Evolutionary conservation across 1,284 basidiomycete genomes (phyloP).

Genomic region (Austroboletus novae-zelandiae): DNA sequence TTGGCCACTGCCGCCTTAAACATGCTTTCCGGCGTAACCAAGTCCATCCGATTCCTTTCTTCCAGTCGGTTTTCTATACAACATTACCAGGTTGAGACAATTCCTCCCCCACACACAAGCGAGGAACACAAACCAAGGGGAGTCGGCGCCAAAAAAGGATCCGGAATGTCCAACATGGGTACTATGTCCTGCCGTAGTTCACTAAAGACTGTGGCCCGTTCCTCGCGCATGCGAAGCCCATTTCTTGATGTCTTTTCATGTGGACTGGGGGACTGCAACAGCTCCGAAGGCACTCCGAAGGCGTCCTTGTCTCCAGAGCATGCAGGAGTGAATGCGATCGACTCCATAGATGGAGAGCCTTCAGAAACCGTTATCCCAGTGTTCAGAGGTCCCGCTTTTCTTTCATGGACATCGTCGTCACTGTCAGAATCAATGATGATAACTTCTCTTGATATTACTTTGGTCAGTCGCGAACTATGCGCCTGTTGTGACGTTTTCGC

Average conservation of each 20-base stretch:
- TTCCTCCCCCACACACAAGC: not conserved
- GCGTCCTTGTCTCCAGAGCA: conserved; percentile 14
- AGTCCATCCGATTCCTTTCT: not conserved
- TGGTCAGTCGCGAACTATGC: conserved; percentile 4
- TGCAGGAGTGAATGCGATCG: conserved; percentile 4
- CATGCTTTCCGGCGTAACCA: not conserved
- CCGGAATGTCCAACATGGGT: conserved; percentile 21
- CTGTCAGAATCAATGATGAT: conserved; percentile 62
- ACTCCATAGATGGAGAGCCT: not conserved
- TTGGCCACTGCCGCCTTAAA: not conserved
- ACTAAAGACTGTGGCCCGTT: not conserved
- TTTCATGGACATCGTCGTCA: conserved; percentile 37
- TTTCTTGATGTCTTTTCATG: not conserved
- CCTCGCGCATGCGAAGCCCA: not conserved
- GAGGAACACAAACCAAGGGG: conserved; percentile 15
- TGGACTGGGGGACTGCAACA: conserved; percentile 16
- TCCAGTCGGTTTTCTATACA: conserved; percentile 8
- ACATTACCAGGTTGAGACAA: not conserved
- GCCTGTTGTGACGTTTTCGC: conserved; percentile 1
- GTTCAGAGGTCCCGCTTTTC: not conserved
- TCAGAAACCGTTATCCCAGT: not conserved
- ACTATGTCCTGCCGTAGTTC: conserved; percentile 1
- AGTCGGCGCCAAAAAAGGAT: conserved; percentile 11
- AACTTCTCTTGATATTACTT: conserved; percentile 35
- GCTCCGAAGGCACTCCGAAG: conserved; percentile 30